Base-by-base conservation (phyloP, 305 asterid species). In the Plantago lanceolata region DNA sequence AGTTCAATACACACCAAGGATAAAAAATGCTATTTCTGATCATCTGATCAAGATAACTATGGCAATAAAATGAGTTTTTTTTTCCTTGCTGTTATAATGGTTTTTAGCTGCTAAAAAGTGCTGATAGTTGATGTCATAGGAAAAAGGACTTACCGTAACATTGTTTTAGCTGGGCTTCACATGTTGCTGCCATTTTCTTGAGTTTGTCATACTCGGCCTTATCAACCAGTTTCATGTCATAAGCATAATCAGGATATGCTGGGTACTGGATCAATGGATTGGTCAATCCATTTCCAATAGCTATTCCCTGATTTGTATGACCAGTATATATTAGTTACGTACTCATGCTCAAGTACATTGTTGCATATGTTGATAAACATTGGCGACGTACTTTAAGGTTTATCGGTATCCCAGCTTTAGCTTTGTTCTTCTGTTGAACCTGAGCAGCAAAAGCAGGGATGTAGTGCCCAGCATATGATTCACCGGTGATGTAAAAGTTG, bases 401-500 rank as follows among this genome's bases (percentile, higher is more conserved):
- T 51, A 84, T 69, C 7, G 57, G 65, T n/a, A 69, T 50, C 33
- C 85, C 84, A 24, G 68, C 67, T 51, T 77, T 84, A 6, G 72
- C 69, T 64, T 81, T 70, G 74, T 81, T 84, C 63, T 77, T 80
- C 35, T 58, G 61, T 18, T 72, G 64, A 31, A 84, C 52, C 45
- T 72, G 66, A 26, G 69, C 48, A 21, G 84, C 85, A 28, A 79
- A 78, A 43, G 87, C 85, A 16, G 85, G 89, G 55, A 83, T 68
- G n/a, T 76, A 83, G 62, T 83, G 89, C 13, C 86, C 82, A 0
- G 86, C 85, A 64, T 77, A 79, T 60, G 88, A 83, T 80, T 78
- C 84, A 48, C 89, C 84, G 3, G 85, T 73, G 19, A 81, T 75
- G 79, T 68, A 81, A 59, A 81, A 81, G 18, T 81, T 84, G 6